Evolutionary conservation across 1,284 basidiomycete genomes (phyloP).

Genomic region (Amylostereum areolatum): DNA sequence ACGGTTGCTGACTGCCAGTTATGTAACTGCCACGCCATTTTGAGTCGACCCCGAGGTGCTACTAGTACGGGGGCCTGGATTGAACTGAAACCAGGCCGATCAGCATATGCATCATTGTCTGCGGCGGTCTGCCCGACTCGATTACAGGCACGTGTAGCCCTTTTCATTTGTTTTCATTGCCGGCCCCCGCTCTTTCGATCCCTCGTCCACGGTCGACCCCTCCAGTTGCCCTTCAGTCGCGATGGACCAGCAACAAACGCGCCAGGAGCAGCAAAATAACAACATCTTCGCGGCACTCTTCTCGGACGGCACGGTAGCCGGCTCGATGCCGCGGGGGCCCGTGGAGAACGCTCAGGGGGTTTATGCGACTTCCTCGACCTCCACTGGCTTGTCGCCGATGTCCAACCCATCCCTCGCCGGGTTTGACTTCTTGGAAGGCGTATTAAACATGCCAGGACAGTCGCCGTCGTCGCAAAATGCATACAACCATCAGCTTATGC

Average conservation of each 20-base stretch:
- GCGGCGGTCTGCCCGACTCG: too few relatives aligned
- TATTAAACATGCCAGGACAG: conserved; percentile 9
- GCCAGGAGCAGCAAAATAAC: conserved; percentile 10
- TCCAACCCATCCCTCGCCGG: conserved; percentile 9
- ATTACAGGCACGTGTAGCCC: neutral
- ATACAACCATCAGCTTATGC: conserved; percentile 33
- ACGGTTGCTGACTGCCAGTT: too few relatives aligned
- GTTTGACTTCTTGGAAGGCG: conserved; percentile 10
- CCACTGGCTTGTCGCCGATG: conserved; percentile 9
- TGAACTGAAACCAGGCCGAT: too few relatives aligned
- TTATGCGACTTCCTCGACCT: conserved; percentile 6
- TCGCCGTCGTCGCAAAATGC: conserved; percentile 11
- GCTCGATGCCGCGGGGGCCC: conserved; percentile 10
- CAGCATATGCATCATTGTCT: too few relatives aligned
- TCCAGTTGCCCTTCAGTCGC: too few relatives aligned
- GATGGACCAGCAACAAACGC: conserved; percentile 11
- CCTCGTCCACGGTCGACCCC: neutral
- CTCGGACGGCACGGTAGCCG: conserved; percentile 6
- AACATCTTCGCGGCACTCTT: conserved; percentile 12
- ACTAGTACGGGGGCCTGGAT: too few relatives aligned
- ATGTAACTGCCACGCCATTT: too few relatives aligned
- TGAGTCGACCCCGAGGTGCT: too few relatives aligned
- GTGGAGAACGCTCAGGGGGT: conserved; percentile 9
- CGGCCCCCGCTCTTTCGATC: neutral
- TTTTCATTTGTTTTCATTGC: neutral